Evolutionary conservation across 805 yeast species (phyloP).

Genomic region (Kodamaea nitidulidarum): DNA sequence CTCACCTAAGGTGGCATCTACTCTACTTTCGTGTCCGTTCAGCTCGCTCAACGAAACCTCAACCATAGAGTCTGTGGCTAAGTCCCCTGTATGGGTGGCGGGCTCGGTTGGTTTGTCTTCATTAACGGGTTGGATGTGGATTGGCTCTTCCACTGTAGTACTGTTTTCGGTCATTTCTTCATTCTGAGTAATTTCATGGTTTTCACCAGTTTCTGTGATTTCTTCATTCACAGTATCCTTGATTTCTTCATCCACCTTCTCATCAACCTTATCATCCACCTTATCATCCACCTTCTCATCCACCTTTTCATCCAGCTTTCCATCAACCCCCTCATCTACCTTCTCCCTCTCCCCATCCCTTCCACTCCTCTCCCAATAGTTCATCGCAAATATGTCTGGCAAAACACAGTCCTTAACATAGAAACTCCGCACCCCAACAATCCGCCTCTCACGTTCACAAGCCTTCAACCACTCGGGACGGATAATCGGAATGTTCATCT

Average conservation of each 20-base stretch:
- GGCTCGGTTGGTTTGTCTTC: no score
- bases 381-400: slow-evolving; percentile 40
- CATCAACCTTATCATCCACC: slow-evolving; percentile 3
- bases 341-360: not conserved
- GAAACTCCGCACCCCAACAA: slow-evolving; percentile 89
- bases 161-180: not conserved
- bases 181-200: no score
- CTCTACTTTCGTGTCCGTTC: no score
- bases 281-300: slow-evolving; percentile 9
- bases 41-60: not conserved
- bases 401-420: slow-evolving; percentile 56
- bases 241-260: slow-evolving; percentile 1
- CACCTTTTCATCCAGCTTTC: slow-evolving; percentile 4
- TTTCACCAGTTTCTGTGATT: no score
- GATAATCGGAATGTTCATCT: slow-evolving; percentile 85
- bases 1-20: no score
- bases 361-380: slow-evolving; percentile 31
- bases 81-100: not conserved
- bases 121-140: no score
- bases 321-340: not conserved
- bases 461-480: slow-evolving; percentile 97
- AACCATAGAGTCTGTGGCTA: not conserved
- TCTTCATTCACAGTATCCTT: not conserved
- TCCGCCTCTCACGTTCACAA: slow-evolving; percentile 81
- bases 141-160: no score